phyloP scores from a whole-genome alignment of 768 basidiomycete genomes.

The Lactarius quietus region DNA sequence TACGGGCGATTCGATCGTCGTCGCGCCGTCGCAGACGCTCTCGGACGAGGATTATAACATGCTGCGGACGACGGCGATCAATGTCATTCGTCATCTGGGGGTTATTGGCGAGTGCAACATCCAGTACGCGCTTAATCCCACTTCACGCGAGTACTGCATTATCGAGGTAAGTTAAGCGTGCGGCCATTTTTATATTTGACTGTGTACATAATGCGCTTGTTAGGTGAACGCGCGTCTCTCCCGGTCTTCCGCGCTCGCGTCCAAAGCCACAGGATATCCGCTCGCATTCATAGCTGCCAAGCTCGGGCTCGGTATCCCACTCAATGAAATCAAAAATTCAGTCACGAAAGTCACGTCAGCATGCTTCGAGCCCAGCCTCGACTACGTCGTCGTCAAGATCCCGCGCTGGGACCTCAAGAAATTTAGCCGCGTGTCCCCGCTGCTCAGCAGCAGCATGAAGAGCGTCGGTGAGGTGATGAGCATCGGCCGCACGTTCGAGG shows the following conservation, averaged over 20 bases:
- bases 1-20: constrained; percentile 97
- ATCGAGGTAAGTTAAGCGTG: constrained; percentile 77
- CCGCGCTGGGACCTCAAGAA: constrained; percentile 99
- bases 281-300: constrained; percentile 98
- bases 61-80: constrained; percentile 96
- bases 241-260: constrained; percentile 94
- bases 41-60: constrained; percentile 99
- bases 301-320: constrained; percentile 92
- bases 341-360: constrained; percentile 96
- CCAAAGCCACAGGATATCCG: constrained; percentile 98
- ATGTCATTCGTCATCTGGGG: constrained; percentile 97
- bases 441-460: constrained; percentile 96
- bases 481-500: constrained; percentile 96
- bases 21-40: constrained; percentile 96
- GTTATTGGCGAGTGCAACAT: constrained; percentile 99
- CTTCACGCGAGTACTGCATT: constrained; percentile 95
- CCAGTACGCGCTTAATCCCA: constrained; percentile 95
- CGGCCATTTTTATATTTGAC: neutral
- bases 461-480: constrained; percentile 99
- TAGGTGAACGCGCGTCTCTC: constrained; percentile 96
- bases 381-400: constrained; percentile 98
- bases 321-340: constrained; percentile 97
- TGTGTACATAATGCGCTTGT: no score
- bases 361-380: constrained; percentile 97
- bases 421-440: constrained; percentile 89